Conservation (phyloP, 1,284 basidiomycete genomes). For the Paramarasmius palmivorus region DNA sequence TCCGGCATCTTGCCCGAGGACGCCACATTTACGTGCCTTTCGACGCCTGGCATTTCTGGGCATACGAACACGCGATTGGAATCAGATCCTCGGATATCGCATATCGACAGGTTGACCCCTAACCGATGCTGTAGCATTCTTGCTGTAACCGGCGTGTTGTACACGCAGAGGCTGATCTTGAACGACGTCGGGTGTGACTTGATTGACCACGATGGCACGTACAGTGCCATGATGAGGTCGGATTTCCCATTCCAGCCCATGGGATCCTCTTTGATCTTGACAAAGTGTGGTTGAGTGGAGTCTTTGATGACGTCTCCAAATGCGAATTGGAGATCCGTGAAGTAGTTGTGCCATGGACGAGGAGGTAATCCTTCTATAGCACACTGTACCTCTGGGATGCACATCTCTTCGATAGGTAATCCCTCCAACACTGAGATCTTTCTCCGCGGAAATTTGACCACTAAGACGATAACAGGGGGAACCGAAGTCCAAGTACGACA, state of each 20-base stretch:
- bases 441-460: no score
- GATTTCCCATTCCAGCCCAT: neutral
- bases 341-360: neutral
- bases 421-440: no score
- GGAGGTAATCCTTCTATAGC: no score
- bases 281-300: neutral
- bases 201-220: neutral
- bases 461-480: no score
- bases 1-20: neutral
- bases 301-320: neutral
- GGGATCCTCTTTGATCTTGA: neutral
- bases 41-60: neutral
- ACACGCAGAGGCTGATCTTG: neutral
- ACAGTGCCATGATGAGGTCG: neutral
- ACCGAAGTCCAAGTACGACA: no score
- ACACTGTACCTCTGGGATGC: no score
- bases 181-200: neutral
- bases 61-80: neutral
- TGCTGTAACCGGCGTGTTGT: neutral
- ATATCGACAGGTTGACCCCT: neutral
- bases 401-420: no score
- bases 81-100: neutral
- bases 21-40: no score
- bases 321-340: neutral
- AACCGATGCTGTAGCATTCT: neutral